A percentile compares a stretch with the other conserved stretches of the same genome.
These are phyloP conservation scores for Casuarina cunninghamiana DNA, from an alignment of 306 rosid species.

Conservation along the genomic window DNA sequence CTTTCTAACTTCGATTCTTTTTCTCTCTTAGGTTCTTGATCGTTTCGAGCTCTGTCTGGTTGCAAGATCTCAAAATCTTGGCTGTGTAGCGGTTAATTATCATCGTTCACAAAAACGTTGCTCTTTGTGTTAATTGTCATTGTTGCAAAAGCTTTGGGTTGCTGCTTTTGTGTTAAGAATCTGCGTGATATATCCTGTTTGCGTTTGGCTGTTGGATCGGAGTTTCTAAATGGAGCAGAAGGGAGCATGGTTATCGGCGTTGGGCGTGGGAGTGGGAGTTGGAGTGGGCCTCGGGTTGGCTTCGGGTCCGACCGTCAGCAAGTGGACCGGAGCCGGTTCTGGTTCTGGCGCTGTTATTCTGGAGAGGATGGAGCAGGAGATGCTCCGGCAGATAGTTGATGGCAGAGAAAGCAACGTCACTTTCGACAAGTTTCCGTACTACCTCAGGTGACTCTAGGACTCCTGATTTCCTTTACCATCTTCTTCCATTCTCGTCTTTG, in stretches of 20 bases:
- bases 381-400: conserved; percentile 57
- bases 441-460: conserved; percentile 49
- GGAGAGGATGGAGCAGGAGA: conserved; percentile 61
- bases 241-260: conserved; percentile 66
- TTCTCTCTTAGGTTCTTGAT: neutral
- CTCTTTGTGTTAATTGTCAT: neutral
- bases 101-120: neutral
- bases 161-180: neutral
- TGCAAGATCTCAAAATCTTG: neutral
- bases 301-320: conserved; percentile 59
- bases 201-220: neutral
- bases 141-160: neutral
- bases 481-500: no score
- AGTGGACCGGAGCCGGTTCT: conserved; percentile 39
- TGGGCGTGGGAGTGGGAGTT: conserved; percentile 83
- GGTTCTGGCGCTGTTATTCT: conserved; percentile 41
- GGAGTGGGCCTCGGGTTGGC: conserved; percentile 91
- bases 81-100: neutral
- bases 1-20: neutral
- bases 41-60: neutral
- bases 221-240: conserved; percentile 67
- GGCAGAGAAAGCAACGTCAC: conserved; percentile 80
- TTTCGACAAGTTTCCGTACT: conserved; percentile 75
- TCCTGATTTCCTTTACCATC: no score
- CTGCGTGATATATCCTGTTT: neutral